Base-by-base conservation (phyloP, 768 basidiomycete species). In the Cystofilobasidium capitatum region DNA sequence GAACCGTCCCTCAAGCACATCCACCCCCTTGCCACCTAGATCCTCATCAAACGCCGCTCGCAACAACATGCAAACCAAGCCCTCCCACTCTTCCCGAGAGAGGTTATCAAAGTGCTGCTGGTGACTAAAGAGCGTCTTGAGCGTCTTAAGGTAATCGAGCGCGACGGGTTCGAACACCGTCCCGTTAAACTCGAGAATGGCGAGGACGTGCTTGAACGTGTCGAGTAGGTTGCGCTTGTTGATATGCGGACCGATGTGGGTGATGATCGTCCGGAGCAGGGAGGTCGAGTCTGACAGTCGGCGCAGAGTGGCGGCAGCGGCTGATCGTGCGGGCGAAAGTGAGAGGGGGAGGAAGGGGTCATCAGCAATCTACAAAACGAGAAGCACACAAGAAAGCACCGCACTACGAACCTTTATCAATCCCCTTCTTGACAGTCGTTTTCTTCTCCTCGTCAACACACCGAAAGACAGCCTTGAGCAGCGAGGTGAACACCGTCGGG, bases 41-140 rank as follows among this genome's bases (percentile, higher is more conserved):
- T 64, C 63, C 42, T 69, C 68, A 29, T 49, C 62, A 26, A 51
- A 69, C 29, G 92, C 79, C 6, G 86, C 83, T 71, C 90, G 89
- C 79, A 94, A 91, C 44, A 82, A 83, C 45, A 89, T 77, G 71
- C 85, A 83, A 40, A 87, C 82, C 51, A 91, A 76, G 39, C 78
- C 79, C 35, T 85, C 75, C 94, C 94, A 98, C 37, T 71, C 77
- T 0, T 79, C 78, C 40, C 82, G 78, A 13, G 83, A 83, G 61
- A 93, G 73, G 71, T 87, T 84, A 51, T 93, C 88, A 64, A 93
- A 79, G 77, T 97, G 92, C 3, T 90, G 86, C 3, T 78, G 75
- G 76, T 84, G 86, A 65, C 79, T 79, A 61, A 89, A 78, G 12
- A 97, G 74, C 66, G 78, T 79, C 64, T 83, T 83, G 58, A 96